These are phyloP conservation scores for Colletotrichum paranaense DNA, from an alignment of 2,329 filamentous ascomycete genomes.

Conservation along the genomic window DNA sequence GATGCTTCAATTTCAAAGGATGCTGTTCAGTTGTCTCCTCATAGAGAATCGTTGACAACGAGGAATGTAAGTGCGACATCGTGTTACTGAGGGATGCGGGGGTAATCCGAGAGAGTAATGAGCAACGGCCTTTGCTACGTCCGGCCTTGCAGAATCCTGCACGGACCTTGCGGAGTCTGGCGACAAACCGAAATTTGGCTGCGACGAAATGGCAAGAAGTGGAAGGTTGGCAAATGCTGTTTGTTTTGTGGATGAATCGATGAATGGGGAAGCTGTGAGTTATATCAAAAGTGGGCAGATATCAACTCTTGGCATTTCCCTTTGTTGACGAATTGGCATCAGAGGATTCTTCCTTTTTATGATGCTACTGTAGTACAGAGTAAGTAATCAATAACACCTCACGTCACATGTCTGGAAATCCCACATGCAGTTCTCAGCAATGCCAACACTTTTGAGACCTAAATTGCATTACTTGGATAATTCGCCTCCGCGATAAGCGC, in stretches of 20 bases:
- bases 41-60: background rate
- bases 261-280: background rate
- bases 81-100: background rate
- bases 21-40: background rate
- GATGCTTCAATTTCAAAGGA: background rate
- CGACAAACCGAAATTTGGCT: too few species aligned
- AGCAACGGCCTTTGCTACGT: background rate
- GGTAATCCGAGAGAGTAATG: background rate
- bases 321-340: background rate
- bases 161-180: background rate
- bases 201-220: too few species aligned
- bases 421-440: background rate
- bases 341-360: background rate
- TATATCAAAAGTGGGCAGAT: background rate
- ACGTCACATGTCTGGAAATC: background rate
- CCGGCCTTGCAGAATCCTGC: background rate
- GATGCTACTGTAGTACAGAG: background rate
- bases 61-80: background rate
- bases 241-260: background rate
- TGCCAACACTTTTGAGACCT: background rate
- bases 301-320: background rate
- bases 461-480: background rate
- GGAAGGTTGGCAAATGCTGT: background rate
- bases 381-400: background rate
- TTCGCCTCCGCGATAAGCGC: background rate